Evolutionary conservation across 108 stramenopile genomes (phyloP).

Genomic region (Pseudonitzschia delicatissima): DNA sequence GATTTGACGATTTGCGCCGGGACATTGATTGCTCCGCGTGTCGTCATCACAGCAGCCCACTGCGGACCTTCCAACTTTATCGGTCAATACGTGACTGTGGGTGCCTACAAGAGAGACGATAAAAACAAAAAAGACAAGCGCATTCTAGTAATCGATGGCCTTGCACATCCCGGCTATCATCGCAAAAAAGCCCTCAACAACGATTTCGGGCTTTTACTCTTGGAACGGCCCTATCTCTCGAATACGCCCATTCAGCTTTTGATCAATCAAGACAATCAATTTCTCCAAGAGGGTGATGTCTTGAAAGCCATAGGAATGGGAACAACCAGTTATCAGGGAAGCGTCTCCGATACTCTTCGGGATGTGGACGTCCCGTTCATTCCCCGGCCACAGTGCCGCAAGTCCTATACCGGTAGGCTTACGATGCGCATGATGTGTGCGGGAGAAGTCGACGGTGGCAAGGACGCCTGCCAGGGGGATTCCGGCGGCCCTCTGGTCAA

Average conservation of each 20-base stretch:
- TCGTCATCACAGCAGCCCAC: constrained; percentile 13
- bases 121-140: background rate
- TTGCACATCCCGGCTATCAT: background rate
- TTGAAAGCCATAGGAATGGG: constrained; percentile 1
- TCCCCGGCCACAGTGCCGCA: background rate
- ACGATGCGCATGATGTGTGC: constrained; percentile 33
- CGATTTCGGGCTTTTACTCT: background rate
- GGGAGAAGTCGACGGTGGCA: constrained; percentile 9
- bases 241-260: background rate
- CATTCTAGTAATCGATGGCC: background rate
- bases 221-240: background rate
- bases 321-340: background rate
- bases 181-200: background rate
- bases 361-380: background rate
- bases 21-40: constrained; percentile 8
- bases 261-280: background rate
- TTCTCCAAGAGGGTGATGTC: background rate
- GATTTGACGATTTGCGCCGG: background rate
- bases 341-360: background rate
- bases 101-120: background rate
- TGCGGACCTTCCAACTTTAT: background rate
- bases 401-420: background rate
- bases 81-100: background rate
- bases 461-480: constrained; percentile 48
- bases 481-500: constrained; percentile 39